Base-by-base conservation (phyloP, 2,329 filamentous ascomycete genomes). In the Sporothrix globosa region DNA sequence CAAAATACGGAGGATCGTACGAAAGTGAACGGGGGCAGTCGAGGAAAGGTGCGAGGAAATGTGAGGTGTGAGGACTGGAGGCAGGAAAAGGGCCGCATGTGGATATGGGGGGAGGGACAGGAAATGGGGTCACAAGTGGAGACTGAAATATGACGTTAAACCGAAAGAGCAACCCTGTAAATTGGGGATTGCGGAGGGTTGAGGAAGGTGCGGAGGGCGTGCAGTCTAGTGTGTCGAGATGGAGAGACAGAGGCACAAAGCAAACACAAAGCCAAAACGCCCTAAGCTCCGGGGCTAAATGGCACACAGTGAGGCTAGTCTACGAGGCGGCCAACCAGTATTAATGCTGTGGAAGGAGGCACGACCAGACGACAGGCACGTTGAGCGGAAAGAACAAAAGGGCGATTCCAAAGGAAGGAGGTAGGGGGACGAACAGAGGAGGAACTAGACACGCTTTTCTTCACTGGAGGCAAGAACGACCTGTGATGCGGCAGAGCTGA, bases 91-190 rank as follows among this genome's bases (percentile, higher is more conserved):
- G 60, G 63, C 30, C 61, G 46, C 61, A 39, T 66, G 39, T 66
- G 63, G 63, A 17, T 44, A 44, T 44, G 41, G 41, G 41, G 41
- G 41, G 27, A 27, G 46, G 63, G 44, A 66, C 46, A 66, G 46
- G 46, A 53, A 21, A 69, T 69, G 67, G 67, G 54, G 67, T 61
- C 54, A 61, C 67, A 61, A 52, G 67, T 69, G 67, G 67, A 69
- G 67, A 69, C 54, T 4, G 27, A 39, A 41, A 41, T 19, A 69
- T 60, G 67, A 41, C 61, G 39, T 61, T 69, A 69, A 69, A 61
- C 54, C 67, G 67, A 69, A 68, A 60, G 54, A 69, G 54, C 39
- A 24, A 61, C 53, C 53, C 67, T 50, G 54, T 61, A 69, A 61
- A 69, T 61, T 69, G 67, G 67, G 67, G 67, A 61, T 39, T 52